A percentile compares a stretch with the other conserved stretches of the same genome.
These are phyloP conservation scores for Blyttiomyces sp. DNA, from an alignment of 371 early-diverging fungal species.

Conservation along the genomic window DNA sequence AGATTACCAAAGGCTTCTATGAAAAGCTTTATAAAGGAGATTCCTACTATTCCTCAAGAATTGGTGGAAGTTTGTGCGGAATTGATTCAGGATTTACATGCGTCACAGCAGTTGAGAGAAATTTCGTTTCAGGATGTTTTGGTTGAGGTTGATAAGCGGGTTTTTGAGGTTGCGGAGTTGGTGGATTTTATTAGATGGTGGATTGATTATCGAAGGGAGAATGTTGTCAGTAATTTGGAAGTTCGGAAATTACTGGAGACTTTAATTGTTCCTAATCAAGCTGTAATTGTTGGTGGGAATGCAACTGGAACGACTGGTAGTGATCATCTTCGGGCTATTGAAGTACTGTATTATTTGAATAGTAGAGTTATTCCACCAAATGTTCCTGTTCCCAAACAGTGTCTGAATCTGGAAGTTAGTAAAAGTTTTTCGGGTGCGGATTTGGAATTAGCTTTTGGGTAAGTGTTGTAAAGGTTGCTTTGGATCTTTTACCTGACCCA, in stretches of 20 bases:
- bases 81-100: constrained; percentile 54
- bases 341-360: constrained; percentile 22
- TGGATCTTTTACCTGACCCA: not conserved
- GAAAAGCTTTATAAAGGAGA: constrained; percentile 58
- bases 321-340: constrained; percentile 8
- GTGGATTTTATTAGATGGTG: constrained; percentile 77
- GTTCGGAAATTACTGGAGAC: constrained; percentile 15
- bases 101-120: constrained; percentile 33
- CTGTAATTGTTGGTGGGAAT: no score
- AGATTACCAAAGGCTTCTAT: constrained; percentile 56
- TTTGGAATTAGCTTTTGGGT: constrained; percentile 54
- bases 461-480: not conserved
- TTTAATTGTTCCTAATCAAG: constrained; percentile 17
- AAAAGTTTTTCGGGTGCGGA: constrained; percentile 56
- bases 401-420: constrained; percentile 63
- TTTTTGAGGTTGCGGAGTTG: constrained; percentile 57
- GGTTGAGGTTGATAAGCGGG: constrained; percentile 57
- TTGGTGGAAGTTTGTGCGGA: constrained; percentile 54
- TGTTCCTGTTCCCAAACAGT: constrained; percentile 57
- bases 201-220: constrained; percentile 39
- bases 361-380: constrained; percentile 38
- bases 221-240: constrained; percentile 17
- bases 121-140: constrained; percentile 62
- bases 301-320: not conserved
- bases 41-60: constrained; percentile 56